Base-by-base conservation (phyloP, 164 flowering plant genomes). In the Stephania yunnanensis region DNA sequence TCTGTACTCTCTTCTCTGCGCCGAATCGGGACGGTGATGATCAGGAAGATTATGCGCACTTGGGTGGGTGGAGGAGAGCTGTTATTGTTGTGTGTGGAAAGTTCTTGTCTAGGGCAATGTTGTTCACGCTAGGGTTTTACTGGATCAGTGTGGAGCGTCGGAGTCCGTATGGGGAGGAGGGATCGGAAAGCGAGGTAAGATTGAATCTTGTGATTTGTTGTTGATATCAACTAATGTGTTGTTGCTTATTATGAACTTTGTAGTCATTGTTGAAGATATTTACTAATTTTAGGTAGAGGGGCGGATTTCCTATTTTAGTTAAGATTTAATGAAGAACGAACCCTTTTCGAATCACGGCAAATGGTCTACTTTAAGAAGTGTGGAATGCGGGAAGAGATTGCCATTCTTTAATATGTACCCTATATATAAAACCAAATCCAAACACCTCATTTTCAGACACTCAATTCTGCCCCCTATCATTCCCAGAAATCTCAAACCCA, bases 1-100 rank as follows among this genome's bases (percentile, higher is more conserved):
- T 88, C 22, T 92, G 91, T 46, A 95, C 99, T 36, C 75, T 88
- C 7, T 91, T 86, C 79, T 83, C 79, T 63, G 81, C 66, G 7
- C 85, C 83, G 52, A 73, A 77, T 71, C 73, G 82, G 42, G 84
- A 77, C 53, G 85, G 76, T 30, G 85, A 79, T 45, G 85, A 77
- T 42, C 82, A 81, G 70, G 85, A 83, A 72, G 83, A 83, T 77
- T 96, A 86, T 70, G 97, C 97, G 10, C 98, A 94, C 77, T 72
- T 94, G 92, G 86, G 83, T 13, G 98, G 98, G 71, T 89, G 82
- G 80, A 75, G 83, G 22, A 79, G 85, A 67, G 65, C 70, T 30
- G 79, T 75, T 0, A 75, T 83, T 53, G 85, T 83, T 52, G 73
- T 63, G 17, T 77, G 73, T 68, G 85, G 85, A 36, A 75, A 69